Percentiles rank a stretch among this genome's conserved stretches.
Conservation (phyloP, 2,329 filamentous ascomycete species). For the Fulvia fulva region DNA sequence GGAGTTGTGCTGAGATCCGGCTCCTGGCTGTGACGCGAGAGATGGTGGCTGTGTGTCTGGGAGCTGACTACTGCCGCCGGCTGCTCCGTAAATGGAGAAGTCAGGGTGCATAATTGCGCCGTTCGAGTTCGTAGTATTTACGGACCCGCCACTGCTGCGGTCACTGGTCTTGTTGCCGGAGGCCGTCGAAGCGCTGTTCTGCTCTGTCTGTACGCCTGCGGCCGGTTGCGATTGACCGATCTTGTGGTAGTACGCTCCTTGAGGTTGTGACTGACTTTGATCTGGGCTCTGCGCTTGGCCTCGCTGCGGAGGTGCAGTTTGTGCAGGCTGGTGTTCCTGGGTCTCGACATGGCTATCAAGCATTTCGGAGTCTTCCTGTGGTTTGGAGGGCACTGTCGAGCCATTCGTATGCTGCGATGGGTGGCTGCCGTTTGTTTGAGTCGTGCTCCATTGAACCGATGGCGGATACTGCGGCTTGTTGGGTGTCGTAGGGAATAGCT, state of each 20-base stretch:
- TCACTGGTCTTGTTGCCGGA: conserved; percentile 74
- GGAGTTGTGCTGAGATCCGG: conserved; percentile 36
- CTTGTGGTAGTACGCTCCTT: background rate
- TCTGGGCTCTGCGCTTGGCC: conserved; percentile 44
- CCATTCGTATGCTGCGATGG: conserved; percentile 39
- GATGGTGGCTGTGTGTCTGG: conserved; percentile 57
- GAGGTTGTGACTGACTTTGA: conserved; percentile 55
- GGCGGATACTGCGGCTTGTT: conserved; percentile 44
- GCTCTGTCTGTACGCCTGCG: conserved; percentile 53
- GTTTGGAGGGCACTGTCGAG: conserved; percentile 37
- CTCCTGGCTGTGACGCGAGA: conserved; percentile 18
- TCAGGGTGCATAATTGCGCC: conserved; percentile 52
- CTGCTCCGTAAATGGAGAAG: conserved; percentile 49
- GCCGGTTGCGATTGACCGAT: background rate
- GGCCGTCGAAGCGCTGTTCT: conserved; percentile 84
- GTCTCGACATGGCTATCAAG: conserved; percentile 38
- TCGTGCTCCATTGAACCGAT: conserved; percentile 55
- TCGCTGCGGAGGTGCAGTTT: conserved; percentile 16
- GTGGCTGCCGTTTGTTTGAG: conserved; percentile 33
- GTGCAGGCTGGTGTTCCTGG: conserved; percentile 21
- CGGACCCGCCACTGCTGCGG: conserved; percentile 53
- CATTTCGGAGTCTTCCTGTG: conserved; percentile 43
- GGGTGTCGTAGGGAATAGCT: conserved; percentile 43
- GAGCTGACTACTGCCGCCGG: conserved; percentile 53
- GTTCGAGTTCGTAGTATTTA: conserved; percentile 69